Conservation (phyloP, 2,329 filamentous ascomycete genomes). For the Pestalotiopsis sp. region DNA sequence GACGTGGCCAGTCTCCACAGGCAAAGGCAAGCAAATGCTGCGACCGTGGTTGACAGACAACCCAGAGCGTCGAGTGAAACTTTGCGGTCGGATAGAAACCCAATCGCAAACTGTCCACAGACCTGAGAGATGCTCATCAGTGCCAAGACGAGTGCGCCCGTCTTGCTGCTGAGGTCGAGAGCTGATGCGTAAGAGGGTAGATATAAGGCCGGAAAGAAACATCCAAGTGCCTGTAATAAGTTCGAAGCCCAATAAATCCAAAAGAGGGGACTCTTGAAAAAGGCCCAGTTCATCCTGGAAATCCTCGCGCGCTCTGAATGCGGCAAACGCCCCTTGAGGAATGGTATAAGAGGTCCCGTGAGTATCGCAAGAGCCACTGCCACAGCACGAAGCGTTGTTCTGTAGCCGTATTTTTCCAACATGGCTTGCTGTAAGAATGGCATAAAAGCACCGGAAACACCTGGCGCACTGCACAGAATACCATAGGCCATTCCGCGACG, state of each 20-base stretch:
- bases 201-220: conserved; percentile 55
- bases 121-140: conserved; percentile 53
- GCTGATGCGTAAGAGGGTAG: conserved; percentile 49
- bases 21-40: conserved; percentile 48
- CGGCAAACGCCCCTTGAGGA: conserved; percentile 38
- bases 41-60: conserved; percentile 45
- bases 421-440: conserved; percentile 42
- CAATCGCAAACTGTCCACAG: conserved; percentile 51
- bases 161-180: conserved; percentile 35
- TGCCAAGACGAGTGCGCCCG: conserved; percentile 48
- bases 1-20: conserved; percentile 54
- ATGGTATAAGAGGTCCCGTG: conserved; percentile 40
- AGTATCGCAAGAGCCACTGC: conserved; percentile 36
- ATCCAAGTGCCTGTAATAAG: conserved; percentile 53
- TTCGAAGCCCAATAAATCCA: conserved; percentile 54
- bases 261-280: conserved; percentile 48
- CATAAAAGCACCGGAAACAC: conserved; percentile 30
- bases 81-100: conserved; percentile 50
- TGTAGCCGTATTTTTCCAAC: conserved; percentile 39
- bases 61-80: conserved; percentile 39
- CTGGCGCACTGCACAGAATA: conserved; percentile 32
- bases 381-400: conserved; percentile 36
- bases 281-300: conserved; percentile 31
- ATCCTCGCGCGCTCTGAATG: conserved; percentile 27
- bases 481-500: conserved; percentile 41